Base-by-base conservation (phyloP, 2,329 filamentous ascomycete species). In the Aspergillus sp. region DNA sequence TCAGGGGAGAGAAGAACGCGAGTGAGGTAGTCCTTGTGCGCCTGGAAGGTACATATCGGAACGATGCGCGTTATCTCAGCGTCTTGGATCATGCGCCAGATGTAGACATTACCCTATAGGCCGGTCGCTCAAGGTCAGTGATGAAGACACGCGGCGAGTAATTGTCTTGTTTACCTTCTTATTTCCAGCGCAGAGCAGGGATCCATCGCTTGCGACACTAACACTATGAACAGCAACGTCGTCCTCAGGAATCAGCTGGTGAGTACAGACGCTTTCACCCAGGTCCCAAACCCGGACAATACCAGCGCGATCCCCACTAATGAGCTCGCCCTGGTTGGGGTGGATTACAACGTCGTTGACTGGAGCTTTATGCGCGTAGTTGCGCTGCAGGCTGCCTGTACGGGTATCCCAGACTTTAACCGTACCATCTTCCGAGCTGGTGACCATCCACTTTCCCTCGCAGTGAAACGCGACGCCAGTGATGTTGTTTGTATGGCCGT, bases 401-500 rank as follows among this genome's bases (percentile, higher is more conserved):
- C 93, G 83, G 5, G 92, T 96, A 75, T 97, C 94, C 93, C 93
- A 97, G 65, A 97, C 96, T 82, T 96, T 96, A 72, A 97, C 93
- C 0, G 92, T 96, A 70, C 93, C 91, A 73, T 99, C 95, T 77
- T 99, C 95, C 50, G 91, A 96, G 76, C 90, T 96, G 8, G 95
- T 99, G 17, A 98, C 95, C 91, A 99, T 97, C 95, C 95, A 99
- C 80, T 99, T 99, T 10, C 94, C 93, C 77, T 99, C 95, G 75
- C 94, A 98, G 77, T 99, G 95, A 75, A 99, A 99, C 10, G 93
- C 93, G 50, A 99, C 91, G 47, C 95, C 95, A 0, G 95, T 99
- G 73, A 99, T 89, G 72, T 99, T 99, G 67, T 89, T 92, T 11
- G 91, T 95, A 79, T 99, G 95, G 44, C 95, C 95, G 74, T 98